phyloP scores from a whole-genome alignment of 495 filamentous ascomycete genomes.

The Schizothecium vesticola region DNA sequence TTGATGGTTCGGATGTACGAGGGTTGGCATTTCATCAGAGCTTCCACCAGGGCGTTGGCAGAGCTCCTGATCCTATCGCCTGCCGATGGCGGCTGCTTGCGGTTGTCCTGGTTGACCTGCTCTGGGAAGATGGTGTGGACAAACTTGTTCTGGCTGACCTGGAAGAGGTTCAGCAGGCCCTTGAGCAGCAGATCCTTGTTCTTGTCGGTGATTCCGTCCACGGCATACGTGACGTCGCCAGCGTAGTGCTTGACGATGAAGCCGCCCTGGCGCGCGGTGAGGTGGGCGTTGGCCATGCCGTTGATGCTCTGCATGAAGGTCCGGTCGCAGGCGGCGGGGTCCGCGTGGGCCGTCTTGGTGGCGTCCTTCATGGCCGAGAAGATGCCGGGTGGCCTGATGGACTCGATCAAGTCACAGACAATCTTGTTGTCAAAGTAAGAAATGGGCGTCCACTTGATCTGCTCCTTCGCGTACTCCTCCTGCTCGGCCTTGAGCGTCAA shows the following conservation, averaged over 20 bases:
- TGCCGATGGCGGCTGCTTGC: slow-evolving; percentile 86
- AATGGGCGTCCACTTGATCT: slow-evolving; percentile 99
- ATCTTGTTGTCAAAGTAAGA: slow-evolving; percentile 99
- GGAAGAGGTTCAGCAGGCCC: slow-evolving; percentile 84
- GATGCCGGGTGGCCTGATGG: slow-evolving; percentile 83
- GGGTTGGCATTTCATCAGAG: slow-evolving; percentile 93
- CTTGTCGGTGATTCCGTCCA: slow-evolving; percentile 98
- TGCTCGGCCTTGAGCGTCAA: slow-evolving; percentile 95
- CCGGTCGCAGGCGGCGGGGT: slow-evolving; percentile 87
- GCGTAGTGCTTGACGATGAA: slow-evolving; percentile 99
- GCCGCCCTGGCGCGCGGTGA: slow-evolving; percentile 86
- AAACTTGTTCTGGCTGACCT: slow-evolving; percentile 76
- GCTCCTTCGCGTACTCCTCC: slow-evolving; percentile 92
- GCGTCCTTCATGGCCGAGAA: slow-evolving; percentile 97
- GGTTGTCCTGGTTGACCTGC: slow-evolving; percentile 92
- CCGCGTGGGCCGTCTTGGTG: slow-evolving; percentile 93
- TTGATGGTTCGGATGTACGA: slow-evolving; percentile 99
- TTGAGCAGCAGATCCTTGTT: slow-evolving; percentile 98
- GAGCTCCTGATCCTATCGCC: slow-evolving; percentile 97
- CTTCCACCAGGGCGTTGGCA: slow-evolving; percentile 91
- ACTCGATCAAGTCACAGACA: slow-evolving; percentile 95
- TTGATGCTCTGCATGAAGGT: slow-evolving; percentile 93
- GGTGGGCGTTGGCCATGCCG: slow-evolving; percentile 82
- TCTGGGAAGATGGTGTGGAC: slow-evolving; percentile 85
- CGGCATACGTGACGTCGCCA: slow-evolving; percentile 91